These are phyloP conservation scores for Colletotrichum sp. DNA, from an alignment of 2,329 filamentous ascomycete genomes.

Conservation along the genomic window DNA sequence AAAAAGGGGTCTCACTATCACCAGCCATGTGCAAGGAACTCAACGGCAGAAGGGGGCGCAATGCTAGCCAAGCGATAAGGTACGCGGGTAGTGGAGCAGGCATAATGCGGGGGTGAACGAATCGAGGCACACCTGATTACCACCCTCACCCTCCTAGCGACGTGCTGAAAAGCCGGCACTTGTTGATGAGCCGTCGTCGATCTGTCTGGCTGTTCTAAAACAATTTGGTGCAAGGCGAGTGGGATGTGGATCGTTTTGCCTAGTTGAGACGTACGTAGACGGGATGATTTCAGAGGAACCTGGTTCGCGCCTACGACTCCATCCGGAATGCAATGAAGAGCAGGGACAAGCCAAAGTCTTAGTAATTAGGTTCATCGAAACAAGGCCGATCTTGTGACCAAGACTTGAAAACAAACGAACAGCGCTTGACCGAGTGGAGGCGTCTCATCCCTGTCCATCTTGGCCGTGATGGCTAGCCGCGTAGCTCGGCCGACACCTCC, in stretches of 20 bases:
- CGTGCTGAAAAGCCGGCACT: neutral
- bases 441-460: neutral
- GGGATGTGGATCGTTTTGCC: neutral
- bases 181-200: neutral
- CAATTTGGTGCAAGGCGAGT: neutral
- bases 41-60: neutral
- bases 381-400: neutral
- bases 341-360: neutral
- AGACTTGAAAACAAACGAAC: neutral
- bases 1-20: neutral
- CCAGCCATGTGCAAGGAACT: neutral
- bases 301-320: neutral
- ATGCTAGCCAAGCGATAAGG: neutral
- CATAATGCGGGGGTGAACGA: neutral
- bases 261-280: neutral
- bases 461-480: neutral
- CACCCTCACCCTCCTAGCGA: neutral
- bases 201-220: neutral
- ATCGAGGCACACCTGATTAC: neutral
- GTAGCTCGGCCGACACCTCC: neutral
- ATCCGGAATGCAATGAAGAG: neutral
- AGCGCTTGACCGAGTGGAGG: neutral
- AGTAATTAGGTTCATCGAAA: neutral
- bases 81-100: neutral
- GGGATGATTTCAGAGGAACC: neutral